Conservation (phyloP, 371 early-diverging fungal species). For the Mycotypha africana region DNA sequence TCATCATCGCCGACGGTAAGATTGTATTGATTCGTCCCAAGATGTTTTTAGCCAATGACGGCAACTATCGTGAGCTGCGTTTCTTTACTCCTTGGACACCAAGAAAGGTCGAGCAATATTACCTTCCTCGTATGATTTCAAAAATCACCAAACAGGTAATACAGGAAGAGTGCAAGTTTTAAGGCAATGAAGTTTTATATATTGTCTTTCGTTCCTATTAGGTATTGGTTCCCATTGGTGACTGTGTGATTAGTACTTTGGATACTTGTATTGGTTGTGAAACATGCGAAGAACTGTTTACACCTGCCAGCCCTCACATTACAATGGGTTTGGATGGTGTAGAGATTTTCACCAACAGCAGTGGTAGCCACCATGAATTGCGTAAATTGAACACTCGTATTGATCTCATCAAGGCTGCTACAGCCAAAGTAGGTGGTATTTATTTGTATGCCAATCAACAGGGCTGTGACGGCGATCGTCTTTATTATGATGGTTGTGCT, state of each 20-base stretch:
- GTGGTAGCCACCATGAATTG: constrained; percentile 90
- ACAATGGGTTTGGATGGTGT: constrained; percentile 91
- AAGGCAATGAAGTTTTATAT: too few species aligned
- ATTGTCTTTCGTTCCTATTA: constrained; percentile 1
- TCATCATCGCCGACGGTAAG: constrained; percentile 73
- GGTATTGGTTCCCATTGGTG: constrained; percentile 76
- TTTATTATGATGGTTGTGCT: constrained; percentile 95
- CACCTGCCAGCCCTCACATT: constrained; percentile 92
- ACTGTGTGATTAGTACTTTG: constrained; percentile 70
- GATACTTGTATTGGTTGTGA: constrained; percentile 93
- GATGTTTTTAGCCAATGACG: constrained; percentile 91
- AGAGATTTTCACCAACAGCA: constrained; percentile 93
- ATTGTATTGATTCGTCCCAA: constrained; percentile 96
- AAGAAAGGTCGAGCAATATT: constrained; percentile 63
- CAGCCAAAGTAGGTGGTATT: constrained; percentile 88
- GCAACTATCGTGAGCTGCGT: constrained; percentile 94
- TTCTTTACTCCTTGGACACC: constrained; percentile 91
- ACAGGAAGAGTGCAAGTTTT: not conserved
- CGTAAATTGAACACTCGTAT: constrained; percentile 83
- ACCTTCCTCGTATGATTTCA: constrained; percentile 78
- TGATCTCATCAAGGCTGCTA: constrained; percentile 86
- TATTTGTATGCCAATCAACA: constrained; percentile 96
- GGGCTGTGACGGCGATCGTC: constrained; percentile 98
- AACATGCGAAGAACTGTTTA: constrained; percentile 96
- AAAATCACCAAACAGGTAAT: constrained; percentile 70